These are phyloP conservation scores for Amaranthus palmeri DNA, from an alignment of 148 eudicot species.

Conservation along the genomic window DNA sequence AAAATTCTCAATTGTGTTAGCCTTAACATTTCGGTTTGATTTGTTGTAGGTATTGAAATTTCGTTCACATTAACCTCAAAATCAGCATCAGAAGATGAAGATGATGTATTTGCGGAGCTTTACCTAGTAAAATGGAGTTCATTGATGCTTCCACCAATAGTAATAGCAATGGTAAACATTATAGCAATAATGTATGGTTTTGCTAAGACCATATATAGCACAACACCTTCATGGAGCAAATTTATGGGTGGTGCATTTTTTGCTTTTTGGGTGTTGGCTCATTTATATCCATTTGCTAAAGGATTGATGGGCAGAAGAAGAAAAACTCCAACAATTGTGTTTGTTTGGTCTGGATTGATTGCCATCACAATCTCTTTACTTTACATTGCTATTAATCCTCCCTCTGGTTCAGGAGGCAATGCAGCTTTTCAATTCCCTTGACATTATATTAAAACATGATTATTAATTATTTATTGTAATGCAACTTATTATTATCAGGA, in stretches of 20 bases:
- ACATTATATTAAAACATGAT: not conserved
- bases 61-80: constrained; percentile 83
- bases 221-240: constrained; percentile 62
- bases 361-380: constrained; percentile 43
- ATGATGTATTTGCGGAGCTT: constrained; percentile 62
- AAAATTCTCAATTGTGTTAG: no score
- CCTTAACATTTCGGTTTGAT: not conserved
- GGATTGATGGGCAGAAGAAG: constrained; percentile 48
- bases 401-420: constrained; percentile 5
- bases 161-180: constrained; percentile 75
- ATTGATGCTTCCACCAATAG: constrained; percentile 86
- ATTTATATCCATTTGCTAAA: constrained; percentile 43
- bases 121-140: constrained; percentile 87
- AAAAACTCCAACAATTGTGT: constrained; percentile 44
- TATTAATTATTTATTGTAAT: not conserved
- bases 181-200: constrained; percentile 57
- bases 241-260: constrained; percentile 62
- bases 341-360: constrained; percentile 44
- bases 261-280: constrained; percentile 40
- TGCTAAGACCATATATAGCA: constrained; percentile 40
- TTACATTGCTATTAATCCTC: constrained; percentile 36
- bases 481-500: no score
- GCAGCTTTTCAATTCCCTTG: constrained; percentile 29
- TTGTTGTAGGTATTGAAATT: constrained; percentile 51
- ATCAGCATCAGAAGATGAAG: constrained; percentile 60